Evolutionary conservation across 352 stramenopile species (phyloP).

Genomic region (Globisporangium cylindrosporum): DNA sequence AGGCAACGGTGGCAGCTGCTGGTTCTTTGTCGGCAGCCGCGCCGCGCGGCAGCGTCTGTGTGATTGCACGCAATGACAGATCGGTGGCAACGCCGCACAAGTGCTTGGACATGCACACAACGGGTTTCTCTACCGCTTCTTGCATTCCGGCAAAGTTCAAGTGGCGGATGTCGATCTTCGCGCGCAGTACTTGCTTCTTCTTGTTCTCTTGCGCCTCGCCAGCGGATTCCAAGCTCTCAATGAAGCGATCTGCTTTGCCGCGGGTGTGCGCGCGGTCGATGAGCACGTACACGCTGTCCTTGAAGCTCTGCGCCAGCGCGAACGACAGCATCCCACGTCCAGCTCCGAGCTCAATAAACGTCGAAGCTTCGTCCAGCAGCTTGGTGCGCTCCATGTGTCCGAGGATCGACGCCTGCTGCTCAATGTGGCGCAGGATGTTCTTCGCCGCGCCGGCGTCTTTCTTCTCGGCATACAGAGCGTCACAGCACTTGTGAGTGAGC

Average conservation of each 20-base stretch:
- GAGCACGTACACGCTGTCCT: conserved; percentile 63
- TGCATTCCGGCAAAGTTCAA: conserved; percentile 70
- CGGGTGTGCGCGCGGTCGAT: conserved; percentile 71
- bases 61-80: conserved; percentile 67
- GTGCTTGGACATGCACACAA: conserved; percentile 87
- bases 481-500: conserved; percentile 62
- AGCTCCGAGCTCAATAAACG: conserved; percentile 73
- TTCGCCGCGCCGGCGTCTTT: conserved; percentile 47
- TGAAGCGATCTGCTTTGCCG: conserved; percentile 76
- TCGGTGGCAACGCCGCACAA: conserved; percentile 82
- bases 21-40: neutral
- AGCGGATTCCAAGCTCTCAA: conserved; percentile 23
- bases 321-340: conserved; percentile 78
- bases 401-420: conserved; percentile 82
- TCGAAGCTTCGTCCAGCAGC: conserved; percentile 41
- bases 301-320: conserved; percentile 64
- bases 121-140: conserved; percentile 37
- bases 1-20: neutral
- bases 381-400: conserved; percentile 66
- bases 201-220: conserved; percentile 15
- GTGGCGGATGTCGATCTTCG: conserved; percentile 86
- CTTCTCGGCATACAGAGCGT: conserved; percentile 64
- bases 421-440: conserved; percentile 72
- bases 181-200: conserved; percentile 44
- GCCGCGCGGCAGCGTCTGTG: conserved; percentile 40